Base-by-base conservation (phyloP, 352 stramenopile species). In the Pythium brachiatum region DNA sequence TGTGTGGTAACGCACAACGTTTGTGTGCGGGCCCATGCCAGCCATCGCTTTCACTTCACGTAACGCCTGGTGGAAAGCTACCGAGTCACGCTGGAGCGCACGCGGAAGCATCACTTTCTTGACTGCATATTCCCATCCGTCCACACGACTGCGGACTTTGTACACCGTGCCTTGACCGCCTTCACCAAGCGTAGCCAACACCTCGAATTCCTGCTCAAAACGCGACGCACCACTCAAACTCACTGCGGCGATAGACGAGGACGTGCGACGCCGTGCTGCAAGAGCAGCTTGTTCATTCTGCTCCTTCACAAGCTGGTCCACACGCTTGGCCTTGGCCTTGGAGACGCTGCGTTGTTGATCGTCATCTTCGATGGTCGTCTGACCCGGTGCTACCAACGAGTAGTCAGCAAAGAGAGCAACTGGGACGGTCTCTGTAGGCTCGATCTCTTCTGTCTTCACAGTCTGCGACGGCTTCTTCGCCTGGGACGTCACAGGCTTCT, bases 1-100 rank as follows among this genome's bases (percentile, higher is more conserved):
- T 7, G 81, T 91, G 63, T 92, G 83, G 60, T 94, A 94, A 5
- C 81, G 76, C 47, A 94, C 81, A 6, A 94, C 82, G 53, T 94
- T 94, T 1, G 52, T 26, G 67, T 94, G 83, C 3, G 76, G 74
- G 18, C 76, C 68, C 69, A 94, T 86, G 0, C 72, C 75, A 5
- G 83, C 81, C 85, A 92, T 94, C 2, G 81, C 79, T 7, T 83
- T 81, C 29, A 90, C 81, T 75, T 94, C 83, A 58, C 83, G 83
- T 21, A 90, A 53, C 12, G 78, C 80, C 64, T 92, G 79, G 68
- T 84, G 76, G 15, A 84, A 73, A 20, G 68, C 67, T 12, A 63
- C 62, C 12, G 68, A 70, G 66, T 87, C 69, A 23, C 75, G 47
- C 27, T 79, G 72, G 0, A 81, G 70, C 5, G 68, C 74, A 7